phyloP scores from a whole-genome alignment of 192 early-diverging fungal species.

The Chytriomyces confervae region DNA sequence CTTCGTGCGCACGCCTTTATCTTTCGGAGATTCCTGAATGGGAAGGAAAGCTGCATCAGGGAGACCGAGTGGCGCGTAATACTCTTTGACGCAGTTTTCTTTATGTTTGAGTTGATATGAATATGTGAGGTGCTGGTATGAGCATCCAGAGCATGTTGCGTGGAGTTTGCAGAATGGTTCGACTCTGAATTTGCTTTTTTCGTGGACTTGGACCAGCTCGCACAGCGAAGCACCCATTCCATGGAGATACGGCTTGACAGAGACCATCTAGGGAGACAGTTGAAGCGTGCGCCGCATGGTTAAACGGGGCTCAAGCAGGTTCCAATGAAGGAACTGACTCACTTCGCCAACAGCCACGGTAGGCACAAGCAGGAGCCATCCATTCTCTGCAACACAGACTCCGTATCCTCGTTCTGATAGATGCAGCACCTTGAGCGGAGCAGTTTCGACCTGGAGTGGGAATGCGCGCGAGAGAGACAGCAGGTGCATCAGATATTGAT shows the following conservation, averaged over 20 bases:
- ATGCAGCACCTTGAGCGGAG: neutral
- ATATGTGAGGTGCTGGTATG: conserved; percentile 67
- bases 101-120: conserved; percentile 66
- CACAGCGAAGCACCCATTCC: conserved; percentile 31
- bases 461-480: neutral
- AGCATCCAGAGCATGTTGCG: conserved; percentile 66
- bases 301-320: too few relatives aligned
- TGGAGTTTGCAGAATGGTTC: conserved; percentile 67
- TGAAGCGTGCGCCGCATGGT: neutral
- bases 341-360: conserved; percentile 32
- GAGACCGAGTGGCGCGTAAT: conserved; percentile 37
- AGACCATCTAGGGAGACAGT: conserved; percentile 6
- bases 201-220: conserved; percentile 36
- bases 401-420: conserved; percentile 31
- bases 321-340: too few relatives aligned
- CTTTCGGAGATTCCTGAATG: conserved; percentile 59
- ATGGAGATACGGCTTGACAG: conserved; percentile 16
- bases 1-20: conserved; percentile 69
- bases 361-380: conserved; percentile 38
- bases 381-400: conserved; percentile 25
- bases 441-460: neutral
- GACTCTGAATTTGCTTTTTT: conserved; percentile 17
- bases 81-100: conserved; percentile 58
- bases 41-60: conserved; percentile 48
- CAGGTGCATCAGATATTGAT: too few relatives aligned